Evolutionary conservation across 805 yeast species (phyloP), one percentile per base, ranked within the genome.

Genomic region (Ogataea nonfermentans): DNA sequence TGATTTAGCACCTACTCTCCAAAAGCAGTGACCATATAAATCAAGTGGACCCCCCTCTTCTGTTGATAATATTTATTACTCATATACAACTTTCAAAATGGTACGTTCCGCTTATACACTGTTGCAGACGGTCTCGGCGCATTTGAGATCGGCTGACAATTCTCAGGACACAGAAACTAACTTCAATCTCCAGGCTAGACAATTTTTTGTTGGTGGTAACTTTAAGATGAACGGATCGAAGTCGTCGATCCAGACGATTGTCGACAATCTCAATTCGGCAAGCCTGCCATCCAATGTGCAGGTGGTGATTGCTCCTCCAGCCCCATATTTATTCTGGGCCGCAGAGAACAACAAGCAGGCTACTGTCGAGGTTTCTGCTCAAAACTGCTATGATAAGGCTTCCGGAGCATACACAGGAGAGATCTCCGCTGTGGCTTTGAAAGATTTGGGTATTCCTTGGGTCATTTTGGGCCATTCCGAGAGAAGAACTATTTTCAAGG

Each of bases 361-460:
- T 49, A 84, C 80, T 55, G 88, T 93, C 42, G 72, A 77, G 47
- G 77, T 93, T 41, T 82, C 91, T 64, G 96, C 95, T 47, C 99
- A 93, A 76, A 91, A 93, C 71, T 79, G 88, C 49, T 91, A 78
- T 70, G 69, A 74, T 65, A 88, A 88, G 79, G 81, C 79, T 51
- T 77, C 90, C 41, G 99, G 99, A 74, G 99, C 99, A 49, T 93
- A 65, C 86, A 93, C 99, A 50, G 99, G 99, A 68, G 99, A 93
- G 75, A 79, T 84, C 63, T 83, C 95, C 36, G 93, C 95, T 39
- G 79, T 76, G 46, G 85, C 87, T 70, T 68, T 91, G 64, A 83
- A 85, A 74, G 99, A 93, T 65, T 76, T 84, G 59, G 95, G 95
- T 53, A 93, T 88, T 54, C 78, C 76, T 49, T 93, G 97, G 97